These are phyloP conservation scores for Citrullus mucosospermus DNA, from an alignment of 306 rosid species.

Conservation along the genomic window DNA sequence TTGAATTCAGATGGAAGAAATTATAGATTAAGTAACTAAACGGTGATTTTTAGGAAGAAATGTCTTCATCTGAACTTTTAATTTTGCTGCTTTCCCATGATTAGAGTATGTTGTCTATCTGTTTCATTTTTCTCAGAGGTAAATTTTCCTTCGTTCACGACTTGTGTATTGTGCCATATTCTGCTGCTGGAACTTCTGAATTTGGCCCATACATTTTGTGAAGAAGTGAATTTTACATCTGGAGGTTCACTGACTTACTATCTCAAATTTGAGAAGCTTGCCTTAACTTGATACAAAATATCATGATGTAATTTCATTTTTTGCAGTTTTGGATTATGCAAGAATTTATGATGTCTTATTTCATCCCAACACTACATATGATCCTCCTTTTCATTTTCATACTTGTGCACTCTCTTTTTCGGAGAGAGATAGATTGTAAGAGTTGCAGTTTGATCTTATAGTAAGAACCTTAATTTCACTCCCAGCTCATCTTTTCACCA, in stretches of 20 bases:
- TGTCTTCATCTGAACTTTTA: background rate
- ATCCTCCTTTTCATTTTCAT: background rate
- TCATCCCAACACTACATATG: background rate
- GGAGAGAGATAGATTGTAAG: background rate
- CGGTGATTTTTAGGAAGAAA: background rate
- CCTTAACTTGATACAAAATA: background rate
- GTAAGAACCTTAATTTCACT: background rate
- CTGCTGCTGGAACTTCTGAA: background rate
- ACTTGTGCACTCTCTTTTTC: background rate
- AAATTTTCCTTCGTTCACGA: background rate
- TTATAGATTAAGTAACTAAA: background rate
- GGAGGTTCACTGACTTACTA: background rate
- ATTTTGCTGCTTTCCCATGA: background rate
- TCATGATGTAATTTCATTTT: background rate
- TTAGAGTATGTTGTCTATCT: background rate
- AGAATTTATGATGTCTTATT: background rate
- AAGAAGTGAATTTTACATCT: background rate
- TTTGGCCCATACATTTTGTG: background rate
- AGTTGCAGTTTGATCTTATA: background rate
- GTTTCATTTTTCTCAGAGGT: background rate
- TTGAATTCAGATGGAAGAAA: background rate
- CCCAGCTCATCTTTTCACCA: background rate
- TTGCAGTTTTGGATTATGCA: background rate
- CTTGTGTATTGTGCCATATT: background rate
- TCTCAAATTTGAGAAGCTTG: background rate